These are phyloP conservation scores for Fraxinus paxiana DNA, from an alignment of 305 asterid species.

Conservation along the genomic window DNA sequence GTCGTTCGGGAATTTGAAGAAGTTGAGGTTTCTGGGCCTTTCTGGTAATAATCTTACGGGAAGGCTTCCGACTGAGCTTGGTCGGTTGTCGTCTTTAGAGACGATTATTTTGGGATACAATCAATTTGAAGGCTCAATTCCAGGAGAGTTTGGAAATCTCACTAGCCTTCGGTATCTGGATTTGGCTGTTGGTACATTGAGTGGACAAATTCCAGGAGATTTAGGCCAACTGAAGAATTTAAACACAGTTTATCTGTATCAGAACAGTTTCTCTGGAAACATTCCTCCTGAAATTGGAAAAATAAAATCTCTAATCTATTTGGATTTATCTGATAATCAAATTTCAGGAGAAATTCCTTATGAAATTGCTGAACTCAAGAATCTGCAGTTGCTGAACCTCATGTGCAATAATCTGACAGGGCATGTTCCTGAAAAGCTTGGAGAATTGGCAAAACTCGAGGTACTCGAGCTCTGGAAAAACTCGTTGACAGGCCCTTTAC, in stretches of 20 bases:
- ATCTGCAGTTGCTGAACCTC: constrained; percentile 67
- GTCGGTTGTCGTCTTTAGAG: constrained; percentile 49
- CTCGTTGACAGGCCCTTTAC: constrained; percentile 49
- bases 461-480: constrained; percentile 71
- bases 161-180: constrained; percentile 59
- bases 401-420: constrained; percentile 61
- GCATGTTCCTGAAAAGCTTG: constrained; percentile 42
- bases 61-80: constrained; percentile 55
- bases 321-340: constrained; percentile 59
- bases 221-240: constrained; percentile 52
- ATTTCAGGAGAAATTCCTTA: constrained; percentile 56
- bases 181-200: constrained; percentile 61
- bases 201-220: constrained; percentile 56
- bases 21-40: constrained; percentile 65
- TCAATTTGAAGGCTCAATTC: constrained; percentile 61
- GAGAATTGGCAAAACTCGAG: constrained; percentile 47
- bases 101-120: constrained; percentile 64
- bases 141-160: constrained; percentile 57
- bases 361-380: constrained; percentile 47
- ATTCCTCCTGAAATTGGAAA: constrained; percentile 37
- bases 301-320: constrained; percentile 10
- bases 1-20: constrained; percentile 48
- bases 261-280: constrained; percentile 49
- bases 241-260: constrained; percentile 52
- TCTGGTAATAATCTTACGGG: constrained; percentile 79